Conservation (phyloP, 805 yeast species). For the Blastobotrys mokoenaii region DNA sequence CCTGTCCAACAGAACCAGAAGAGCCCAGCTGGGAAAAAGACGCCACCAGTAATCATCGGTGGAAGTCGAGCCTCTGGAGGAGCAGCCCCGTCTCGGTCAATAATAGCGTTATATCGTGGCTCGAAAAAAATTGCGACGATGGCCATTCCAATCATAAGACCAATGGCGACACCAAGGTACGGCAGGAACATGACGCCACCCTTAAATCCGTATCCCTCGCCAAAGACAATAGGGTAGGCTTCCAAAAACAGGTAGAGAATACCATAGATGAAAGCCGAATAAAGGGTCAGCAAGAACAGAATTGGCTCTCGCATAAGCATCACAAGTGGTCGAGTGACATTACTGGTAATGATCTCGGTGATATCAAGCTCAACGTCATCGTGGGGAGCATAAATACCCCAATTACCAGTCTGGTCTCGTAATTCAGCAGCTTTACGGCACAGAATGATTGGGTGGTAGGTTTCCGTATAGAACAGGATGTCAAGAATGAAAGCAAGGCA, state of each 20-base stretch:
- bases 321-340: slow-evolving; percentile 54
- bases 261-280: slow-evolving; percentile 72
- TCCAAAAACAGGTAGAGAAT: slow-evolving; percentile 62
- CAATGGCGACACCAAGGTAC: slow-evolving; percentile 67
- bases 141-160: slow-evolving; percentile 54
- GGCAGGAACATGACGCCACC: slow-evolving; percentile 67
- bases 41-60: slow-evolving; percentile 63
- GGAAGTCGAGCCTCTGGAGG: slow-evolving; percentile 75
- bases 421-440: slow-evolving; percentile 54
- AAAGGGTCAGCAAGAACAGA: slow-evolving; percentile 52
- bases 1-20: slow-evolving; percentile 89
- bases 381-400: slow-evolving; percentile 73
- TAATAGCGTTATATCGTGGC: slow-evolving; percentile 41
- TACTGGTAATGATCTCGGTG: slow-evolving; percentile 50
- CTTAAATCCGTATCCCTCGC: slow-evolving; percentile 47
- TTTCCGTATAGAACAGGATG: slow-evolving; percentile 45
- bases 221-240: slow-evolving; percentile 67
- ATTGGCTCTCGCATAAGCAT: slow-evolving; percentile 68
- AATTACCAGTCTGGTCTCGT: slow-evolving; percentile 61
- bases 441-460: slow-evolving; percentile 60
- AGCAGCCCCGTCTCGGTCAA: slow-evolving; percentile 43
- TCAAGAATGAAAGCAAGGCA: slow-evolving; percentile 33
- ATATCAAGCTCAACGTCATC: slow-evolving; percentile 49
- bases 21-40: slow-evolving; percentile 67
- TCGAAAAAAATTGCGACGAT: slow-evolving; percentile 46